Evolutionary conservation across 1,284 basidiomycete genomes (phyloP), one percentile per base, ranked within the genome.

Genomic region (Ceratobasidium sp.): DNA sequence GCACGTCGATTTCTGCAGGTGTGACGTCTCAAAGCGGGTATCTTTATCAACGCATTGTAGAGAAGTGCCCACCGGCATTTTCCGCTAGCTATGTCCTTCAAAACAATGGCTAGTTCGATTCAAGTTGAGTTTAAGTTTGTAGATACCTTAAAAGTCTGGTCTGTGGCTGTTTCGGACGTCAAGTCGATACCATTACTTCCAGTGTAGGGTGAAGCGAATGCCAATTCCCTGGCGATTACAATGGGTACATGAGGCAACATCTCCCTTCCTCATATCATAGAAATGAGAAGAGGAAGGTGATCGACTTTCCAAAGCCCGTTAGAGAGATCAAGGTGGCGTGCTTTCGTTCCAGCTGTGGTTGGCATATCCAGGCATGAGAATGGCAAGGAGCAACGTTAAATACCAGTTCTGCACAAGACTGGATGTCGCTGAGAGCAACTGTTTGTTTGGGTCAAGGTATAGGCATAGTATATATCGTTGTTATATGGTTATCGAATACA

Each of bases 241-340:
- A 12, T 13, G 70, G 70, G 20, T 23, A 40, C 15, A 75, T 75
- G 28, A 76, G 56, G 33, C 64, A 26, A 51, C 51, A 61, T 23
- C 63, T 39, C 40, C 72, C 72, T 7, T 44, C 42, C 1, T 6
- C 7, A 13, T 61, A 40, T 40, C 33, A 60, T 2, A 61, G 3
- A 15, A 66, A 55, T 28, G 72, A 61, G 51, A 77, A 40, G 3
- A 77, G n/a, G 23, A 77, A 70, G 15, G 76, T 33, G n/a, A 77
- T 26, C 12, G 61, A 77, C 42, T 77, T 67, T 49, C 73, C 73
- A 49, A 63, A 64, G 28, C 73, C 67, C 42, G 64, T 77, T 18
- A 67, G 63, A 70, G 76, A 66, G 6, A 68, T 70, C 10, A 68
- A 33, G 28, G 70, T 23, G n/a, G 40, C 20, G 44, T 68, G 56